Evolutionary conservation across 2,329 filamentous ascomycete species (phyloP).

Genomic region (Trichoderma lentiforme): DNA sequence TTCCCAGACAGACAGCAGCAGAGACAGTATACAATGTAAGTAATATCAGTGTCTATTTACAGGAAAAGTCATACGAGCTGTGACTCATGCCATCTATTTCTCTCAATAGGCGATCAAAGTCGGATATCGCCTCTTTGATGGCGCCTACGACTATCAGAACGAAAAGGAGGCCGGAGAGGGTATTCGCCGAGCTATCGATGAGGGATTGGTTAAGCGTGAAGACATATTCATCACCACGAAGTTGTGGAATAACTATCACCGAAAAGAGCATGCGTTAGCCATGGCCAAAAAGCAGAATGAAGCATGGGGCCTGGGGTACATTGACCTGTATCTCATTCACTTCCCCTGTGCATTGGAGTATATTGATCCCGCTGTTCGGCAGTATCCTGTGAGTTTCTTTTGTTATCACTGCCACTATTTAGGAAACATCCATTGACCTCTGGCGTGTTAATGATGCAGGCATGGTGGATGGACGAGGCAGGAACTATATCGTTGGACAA

Average conservation of each 20-base stretch:
- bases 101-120: slow-evolving; percentile 43
- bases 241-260: slow-evolving; percentile 88
- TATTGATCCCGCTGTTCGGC: slow-evolving; percentile 40
- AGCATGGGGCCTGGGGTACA: slow-evolving; percentile 80
- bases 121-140: slow-evolving; percentile 52
- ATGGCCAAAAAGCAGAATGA: slow-evolving; percentile 71
- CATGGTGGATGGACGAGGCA: slow-evolving; percentile 26
- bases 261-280: slow-evolving; percentile 67
- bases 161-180: slow-evolving; percentile 64
- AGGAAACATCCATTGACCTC: background rate
- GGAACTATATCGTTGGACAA: slow-evolving; percentile 52
- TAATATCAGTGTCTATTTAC: accelerated
- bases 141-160: slow-evolving; percentile 59
- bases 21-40: slow-evolving; percentile 60
- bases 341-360: slow-evolving; percentile 48
- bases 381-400: slow-evolving; percentile 28
- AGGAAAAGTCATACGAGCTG: background rate
- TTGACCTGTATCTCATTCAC: slow-evolving; percentile 81
- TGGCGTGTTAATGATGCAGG: background rate
- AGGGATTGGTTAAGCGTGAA: slow-evolving; percentile 63
- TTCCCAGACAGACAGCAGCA: slow-evolving; percentile 41
- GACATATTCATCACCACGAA: slow-evolving; percentile 89
- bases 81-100: background rate
- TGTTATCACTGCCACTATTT: no score
- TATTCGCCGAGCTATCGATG: slow-evolving; percentile 53